These are phyloP conservation scores for Pulicaria dysenterica DNA, from an alignment of 129 eudicot genomes.

Conservation along the genomic window DNA sequence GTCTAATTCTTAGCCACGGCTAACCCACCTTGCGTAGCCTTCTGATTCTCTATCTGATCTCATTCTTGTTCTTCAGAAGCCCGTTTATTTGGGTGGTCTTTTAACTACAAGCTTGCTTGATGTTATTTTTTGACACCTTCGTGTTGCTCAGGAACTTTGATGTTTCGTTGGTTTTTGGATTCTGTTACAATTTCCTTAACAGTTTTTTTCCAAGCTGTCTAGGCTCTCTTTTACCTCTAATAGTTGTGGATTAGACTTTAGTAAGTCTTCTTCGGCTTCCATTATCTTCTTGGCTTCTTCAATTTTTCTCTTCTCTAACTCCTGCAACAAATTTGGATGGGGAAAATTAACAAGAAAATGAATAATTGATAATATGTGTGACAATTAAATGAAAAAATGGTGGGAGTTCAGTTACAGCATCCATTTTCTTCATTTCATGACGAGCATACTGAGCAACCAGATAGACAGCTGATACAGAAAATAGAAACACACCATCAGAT, in stretches of 20 bases:
- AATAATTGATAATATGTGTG: neutral
- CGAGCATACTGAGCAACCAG: conserved; percentile 90
- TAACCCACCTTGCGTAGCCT: conserved; percentile 1
- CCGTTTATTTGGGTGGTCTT: conserved; percentile 8
- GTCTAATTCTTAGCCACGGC: conserved; percentile 14
- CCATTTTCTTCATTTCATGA: conserved; percentile 90
- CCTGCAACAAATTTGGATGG: conserved; percentile 34
- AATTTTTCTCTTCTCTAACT: conserved; percentile 50
- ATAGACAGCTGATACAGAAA: conserved; percentile 74
- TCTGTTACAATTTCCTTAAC: conserved; percentile 59
- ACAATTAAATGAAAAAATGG: conserved; percentile 3
- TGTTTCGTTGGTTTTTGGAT: conserved; percentile 48
- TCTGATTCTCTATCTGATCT: conserved; percentile 1
- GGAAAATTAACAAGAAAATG: neutral
- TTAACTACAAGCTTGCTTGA: conserved; percentile 3
- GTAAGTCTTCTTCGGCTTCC: conserved; percentile 43
- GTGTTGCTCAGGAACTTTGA: conserved; percentile 4
- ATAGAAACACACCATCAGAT: conserved; percentile 16
- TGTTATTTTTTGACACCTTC: conserved; percentile 18
- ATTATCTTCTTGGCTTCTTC: conserved; percentile 61
- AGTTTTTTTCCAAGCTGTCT: conserved; percentile 59
- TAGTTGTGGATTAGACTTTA: conserved; percentile 53
- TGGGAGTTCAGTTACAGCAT: conserved; percentile 57
- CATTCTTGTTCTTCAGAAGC: conserved; percentile 20
- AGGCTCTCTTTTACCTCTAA: conserved; percentile 76